These are phyloP conservation scores for Rhizophora apiculata DNA, from an alignment of 345 rosid species.

Conservation along the genomic window DNA sequence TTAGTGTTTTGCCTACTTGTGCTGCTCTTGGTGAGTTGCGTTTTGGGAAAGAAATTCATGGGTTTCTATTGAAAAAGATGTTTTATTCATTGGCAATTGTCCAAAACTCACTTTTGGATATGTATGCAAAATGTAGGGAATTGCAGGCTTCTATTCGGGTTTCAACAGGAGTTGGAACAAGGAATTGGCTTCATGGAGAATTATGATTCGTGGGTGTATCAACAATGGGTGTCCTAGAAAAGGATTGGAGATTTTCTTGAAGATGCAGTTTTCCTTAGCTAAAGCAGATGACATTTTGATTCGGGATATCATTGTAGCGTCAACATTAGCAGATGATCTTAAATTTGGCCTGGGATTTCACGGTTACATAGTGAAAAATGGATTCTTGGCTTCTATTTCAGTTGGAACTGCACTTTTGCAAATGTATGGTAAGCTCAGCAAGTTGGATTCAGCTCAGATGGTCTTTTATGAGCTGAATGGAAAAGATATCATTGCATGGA, in stretches of 20 bases:
- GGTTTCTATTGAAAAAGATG: constrained; percentile 15
- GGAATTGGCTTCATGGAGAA: constrained; percentile 27
- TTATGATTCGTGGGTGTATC: constrained; percentile 7
- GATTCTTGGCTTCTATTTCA: constrained; percentile 24
- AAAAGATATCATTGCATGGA: constrained; percentile 14
- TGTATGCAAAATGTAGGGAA: constrained; percentile 30
- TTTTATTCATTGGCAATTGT: constrained; percentile 10
- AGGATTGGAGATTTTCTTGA: constrained; percentile 17
- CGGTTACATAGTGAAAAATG: constrained; percentile 20
- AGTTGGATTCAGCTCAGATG: constrained; percentile 5
- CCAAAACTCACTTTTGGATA: constrained; percentile 25
- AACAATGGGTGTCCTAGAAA: constrained; percentile 17
- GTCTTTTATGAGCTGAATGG: constrained; percentile 5
- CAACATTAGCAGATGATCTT: constrained; percentile 10
- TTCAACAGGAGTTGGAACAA: constrained; percentile 10
- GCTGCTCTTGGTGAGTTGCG: constrained; percentile 18
- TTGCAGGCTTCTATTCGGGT: constrained; percentile 10
- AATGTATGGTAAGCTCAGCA: constrained; percentile 10
- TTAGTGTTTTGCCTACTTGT: constrained; percentile 28
- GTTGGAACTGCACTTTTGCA: constrained; percentile 16
- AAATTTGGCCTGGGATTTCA: constrained; percentile 25
- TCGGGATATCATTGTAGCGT: constrained; percentile 10
- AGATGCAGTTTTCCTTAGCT: constrained; percentile 10
- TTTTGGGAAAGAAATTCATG: constrained; percentile 22
- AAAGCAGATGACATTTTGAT: constrained; percentile 16